These are phyloP conservation scores for Phytophthora syringae DNA, from an alignment of 352 stramenopile genomes.

Conservation along the genomic window DNA sequence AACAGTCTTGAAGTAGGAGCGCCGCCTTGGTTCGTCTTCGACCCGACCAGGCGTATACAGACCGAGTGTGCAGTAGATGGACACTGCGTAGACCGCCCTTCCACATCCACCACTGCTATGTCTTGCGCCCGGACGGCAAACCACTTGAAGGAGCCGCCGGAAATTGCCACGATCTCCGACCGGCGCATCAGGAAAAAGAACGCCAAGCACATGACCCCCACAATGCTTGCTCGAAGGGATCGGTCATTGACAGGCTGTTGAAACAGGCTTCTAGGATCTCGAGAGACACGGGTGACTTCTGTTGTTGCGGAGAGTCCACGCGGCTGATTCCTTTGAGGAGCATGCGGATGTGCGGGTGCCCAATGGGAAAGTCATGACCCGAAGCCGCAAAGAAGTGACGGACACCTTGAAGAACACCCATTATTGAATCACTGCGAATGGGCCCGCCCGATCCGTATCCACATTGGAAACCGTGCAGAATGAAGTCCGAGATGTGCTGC, in stretches of 20 bases:
- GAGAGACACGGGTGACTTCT: conserved; percentile 4
- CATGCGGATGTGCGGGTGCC: conserved; percentile 15
- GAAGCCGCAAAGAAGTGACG: conserved; percentile 7
- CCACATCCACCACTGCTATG: background rate
- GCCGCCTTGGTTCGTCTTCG: conserved; percentile 18
- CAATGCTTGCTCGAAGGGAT: conserved; percentile 9
- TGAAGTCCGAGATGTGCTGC: conserved; percentile 17
- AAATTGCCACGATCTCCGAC: conserved; percentile 9
- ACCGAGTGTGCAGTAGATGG: conserved; percentile 4
- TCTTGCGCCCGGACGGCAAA: conserved; percentile 3
- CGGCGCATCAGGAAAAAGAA: conserved; percentile 5
- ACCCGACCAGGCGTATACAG: background rate
- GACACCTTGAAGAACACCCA: conserved; percentile 9
- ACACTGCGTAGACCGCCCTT: background rate
- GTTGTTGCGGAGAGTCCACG: background rate
- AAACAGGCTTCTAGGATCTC: conserved; percentile 5
- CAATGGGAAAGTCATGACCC: conserved; percentile 2
- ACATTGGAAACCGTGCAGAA: conserved; percentile 19
- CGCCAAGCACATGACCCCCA: conserved; percentile 7
- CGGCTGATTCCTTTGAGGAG: too few species aligned
- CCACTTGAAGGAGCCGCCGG: background rate
- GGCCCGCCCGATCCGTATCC: background rate
- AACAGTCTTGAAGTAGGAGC: conserved; percentile 7
- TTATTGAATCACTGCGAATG: conserved; percentile 2
- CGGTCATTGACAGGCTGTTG: background rate